phyloP scores from a whole-genome alignment of 176 grass and related monocot species.

The Zea luxurians region DNA sequence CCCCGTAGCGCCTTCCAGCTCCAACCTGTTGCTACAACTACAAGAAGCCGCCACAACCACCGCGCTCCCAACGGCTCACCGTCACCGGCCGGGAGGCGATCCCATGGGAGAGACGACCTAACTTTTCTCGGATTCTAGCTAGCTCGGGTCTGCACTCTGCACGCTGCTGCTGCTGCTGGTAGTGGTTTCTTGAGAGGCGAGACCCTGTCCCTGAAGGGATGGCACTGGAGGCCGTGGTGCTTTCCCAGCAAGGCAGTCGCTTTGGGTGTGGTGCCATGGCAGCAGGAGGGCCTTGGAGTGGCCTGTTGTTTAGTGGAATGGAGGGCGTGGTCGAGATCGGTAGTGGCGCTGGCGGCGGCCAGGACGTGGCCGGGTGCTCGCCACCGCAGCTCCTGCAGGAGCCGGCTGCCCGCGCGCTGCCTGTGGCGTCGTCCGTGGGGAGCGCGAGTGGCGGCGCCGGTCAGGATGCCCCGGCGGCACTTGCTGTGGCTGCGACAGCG shows the following conservation, averaged over 20 bases:
- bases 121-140: conserved; percentile 14
- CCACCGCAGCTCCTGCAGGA: conserved; percentile 47
- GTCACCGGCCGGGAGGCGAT: not conserved
- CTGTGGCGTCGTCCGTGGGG: not conserved
- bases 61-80: not conserved
- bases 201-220: conserved; percentile 39
- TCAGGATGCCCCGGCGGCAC: not conserved
- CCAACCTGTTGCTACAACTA: conserved; percentile 35
- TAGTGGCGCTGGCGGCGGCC: conserved; percentile 13
- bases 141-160: not conserved
- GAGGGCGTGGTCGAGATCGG: conserved; percentile 30
- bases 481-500: not conserved
- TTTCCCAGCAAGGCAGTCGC: conserved; percentile 51
- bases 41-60: conserved; percentile 32
- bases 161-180: conserved; percentile 26
- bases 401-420: conserved; percentile 7
- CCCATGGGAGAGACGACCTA: conserved; percentile 38
- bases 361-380: conserved; percentile 36
- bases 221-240: conserved; percentile 82
- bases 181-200: conserved; percentile 20
- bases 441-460: not conserved
- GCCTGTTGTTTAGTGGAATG: conserved; percentile 25
- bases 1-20: not conserved
- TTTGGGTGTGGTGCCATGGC: conserved; percentile 54
- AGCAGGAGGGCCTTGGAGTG: conserved; percentile 45